A percentile compares a stretch with the other conserved stretches of the same genome.
phyloP scores from a whole-genome alignment of 176 grass and related monocot species.

The Juncus inflexus region DNA sequence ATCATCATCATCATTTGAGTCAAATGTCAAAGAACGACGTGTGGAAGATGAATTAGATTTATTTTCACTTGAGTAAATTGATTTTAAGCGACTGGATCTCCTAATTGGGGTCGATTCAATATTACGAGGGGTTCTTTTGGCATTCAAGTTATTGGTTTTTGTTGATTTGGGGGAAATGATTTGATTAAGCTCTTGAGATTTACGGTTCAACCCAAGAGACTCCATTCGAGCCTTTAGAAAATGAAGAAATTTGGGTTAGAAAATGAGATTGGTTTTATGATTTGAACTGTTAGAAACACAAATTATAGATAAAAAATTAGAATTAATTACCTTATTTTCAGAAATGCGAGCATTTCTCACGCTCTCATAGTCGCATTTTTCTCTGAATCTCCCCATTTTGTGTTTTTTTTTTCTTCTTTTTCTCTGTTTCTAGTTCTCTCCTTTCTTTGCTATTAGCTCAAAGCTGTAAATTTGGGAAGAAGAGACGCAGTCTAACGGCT shows the following conservation, averaged over 20 bases:
- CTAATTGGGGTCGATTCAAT: slow-evolving; percentile 51
- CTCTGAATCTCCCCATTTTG: slow-evolving; percentile 24
- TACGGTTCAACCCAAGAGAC: slow-evolving; percentile 55
- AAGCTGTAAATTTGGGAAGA: not conserved
- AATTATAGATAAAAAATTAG: not conserved
- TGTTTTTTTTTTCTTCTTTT: slow-evolving; percentile 2
- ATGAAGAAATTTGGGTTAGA: slow-evolving; percentile 2
- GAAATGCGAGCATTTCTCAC: slow-evolving; percentile 67
- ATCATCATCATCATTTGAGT: slow-evolving; percentile 1
- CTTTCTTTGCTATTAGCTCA: too few species aligned
- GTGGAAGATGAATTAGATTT: not conserved
- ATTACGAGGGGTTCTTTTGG: slow-evolving; percentile 27
- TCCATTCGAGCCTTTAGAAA: slow-evolving; percentile 55
- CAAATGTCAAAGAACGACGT: slow-evolving; percentile 16
- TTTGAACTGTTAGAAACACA: slow-evolving; percentile 2
- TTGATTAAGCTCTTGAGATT: slow-evolving; percentile 45
- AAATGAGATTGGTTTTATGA: slow-evolving; percentile 14
- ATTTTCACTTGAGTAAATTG: slow-evolving; percentile 15
- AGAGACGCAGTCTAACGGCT: slow-evolving; percentile 13
- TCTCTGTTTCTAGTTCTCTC: not conserved
- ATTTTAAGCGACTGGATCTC: slow-evolving; percentile 45
- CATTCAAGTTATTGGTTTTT: slow-evolving; percentile 24
- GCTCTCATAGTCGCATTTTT: slow-evolving; percentile 57
- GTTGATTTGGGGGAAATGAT: slow-evolving; percentile 28
- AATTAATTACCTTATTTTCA: slow-evolving; percentile 51